Evolutionary conservation across 75 land plant genomes (phyloP), one percentile per base, ranked within the genome.

Genomic region (Sequoia sempervirens): DNA sequence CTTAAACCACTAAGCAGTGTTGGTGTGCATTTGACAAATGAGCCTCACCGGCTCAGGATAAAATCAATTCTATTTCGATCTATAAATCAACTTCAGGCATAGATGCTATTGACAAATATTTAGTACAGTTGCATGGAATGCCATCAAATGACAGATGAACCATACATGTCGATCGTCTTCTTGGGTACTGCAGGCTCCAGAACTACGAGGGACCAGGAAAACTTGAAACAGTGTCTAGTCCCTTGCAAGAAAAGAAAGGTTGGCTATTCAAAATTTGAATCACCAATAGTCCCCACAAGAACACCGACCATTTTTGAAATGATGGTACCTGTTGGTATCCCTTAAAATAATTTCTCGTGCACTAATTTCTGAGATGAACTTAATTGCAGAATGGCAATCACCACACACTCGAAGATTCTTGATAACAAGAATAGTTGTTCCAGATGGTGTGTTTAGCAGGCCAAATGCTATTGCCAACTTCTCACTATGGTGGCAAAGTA

Each of bases 351-450:
- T 82, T 47, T 82, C 69, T 58, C 79, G 26, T 18, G 11, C n/a
- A 28, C 10, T 9, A 52, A 66, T 32, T 0, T 82, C 69, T 26
- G 83, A 45, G 32, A 58, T 82, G 20, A 45, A 36, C 17, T 82
- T 82, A 52, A 66, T 26, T 41, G 83, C 79, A 12, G 38, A 23
- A 66, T 82, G 83, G 69, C 79, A 82, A 58, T 82, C 83, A 32
- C 69, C 26, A 52, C 83, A 82, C 83, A 82, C 83, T 26, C 83
- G n/a, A 36, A 68, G 56, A 45, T 82, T 82, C 79, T 82, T 82
- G 53, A 82, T 34, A 52, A 68, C 64, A 20, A 14, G 83, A 82
- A 82, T 58, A 10, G 56, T 20, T 37, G 41, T 52, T 26, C 52
- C 64, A 37, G 56, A 3, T 36, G 83, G 28, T 30, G 52, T 36